Percentiles rank a stretch among this genome's conserved stretches.
Evolutionary conservation across 805 yeast genomes (phyloP).

Genomic region (Saccharomycopsis lassenensis): DNA sequence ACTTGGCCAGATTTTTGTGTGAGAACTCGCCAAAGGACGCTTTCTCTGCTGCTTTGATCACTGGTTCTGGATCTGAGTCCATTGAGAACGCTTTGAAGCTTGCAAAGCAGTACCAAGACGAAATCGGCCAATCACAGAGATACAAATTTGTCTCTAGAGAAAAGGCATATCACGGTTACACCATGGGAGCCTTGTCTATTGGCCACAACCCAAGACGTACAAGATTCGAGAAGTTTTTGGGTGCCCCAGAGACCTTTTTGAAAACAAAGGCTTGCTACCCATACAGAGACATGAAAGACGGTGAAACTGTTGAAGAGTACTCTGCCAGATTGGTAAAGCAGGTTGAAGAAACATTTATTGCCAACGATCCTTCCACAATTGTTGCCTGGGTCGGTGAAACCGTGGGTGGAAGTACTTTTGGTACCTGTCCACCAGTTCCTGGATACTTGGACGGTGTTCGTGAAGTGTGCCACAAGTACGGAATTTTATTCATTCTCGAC

Average conservation of each 20-base stretch:
- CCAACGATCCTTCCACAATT: constrained; percentile 33
- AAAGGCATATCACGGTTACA: constrained; percentile 40
- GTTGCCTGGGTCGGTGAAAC: constrained; percentile 36
- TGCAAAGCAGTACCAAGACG: constrained; percentile 36
- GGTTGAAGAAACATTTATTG: constrained; percentile 31
- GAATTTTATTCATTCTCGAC: constrained; percentile 37
- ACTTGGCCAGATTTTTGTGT: constrained; percentile 32
- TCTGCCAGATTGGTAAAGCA: constrained; percentile 29
- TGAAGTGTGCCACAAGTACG: constrained; percentile 39
- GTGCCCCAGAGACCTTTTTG: constrained; percentile 8
- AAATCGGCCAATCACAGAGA: constrained; percentile 32
- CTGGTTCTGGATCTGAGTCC: constrained; percentile 57
- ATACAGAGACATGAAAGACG: constrained; percentile 21
- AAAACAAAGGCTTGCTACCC: constrained; percentile 21
- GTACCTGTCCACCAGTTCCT: constrained; percentile 31
- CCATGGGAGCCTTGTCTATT: constrained; percentile 35
- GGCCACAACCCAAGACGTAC: constrained; percentile 30
- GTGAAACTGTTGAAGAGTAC: constrained; percentile 31
- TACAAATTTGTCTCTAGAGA: constrained; percentile 33
- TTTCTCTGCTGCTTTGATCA: constrained; percentile 33
- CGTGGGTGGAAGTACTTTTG: constrained; percentile 37
- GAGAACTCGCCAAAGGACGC: constrained; percentile 34
- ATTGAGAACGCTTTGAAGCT: constrained; percentile 56
- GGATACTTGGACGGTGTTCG: constrained; percentile 37
- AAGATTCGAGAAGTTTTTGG: constrained; percentile 23